These are phyloP conservation scores for Hymenoscyphus linearis DNA, from an alignment of 2,329 filamentous ascomycete genomes.

Conservation along the genomic window DNA sequence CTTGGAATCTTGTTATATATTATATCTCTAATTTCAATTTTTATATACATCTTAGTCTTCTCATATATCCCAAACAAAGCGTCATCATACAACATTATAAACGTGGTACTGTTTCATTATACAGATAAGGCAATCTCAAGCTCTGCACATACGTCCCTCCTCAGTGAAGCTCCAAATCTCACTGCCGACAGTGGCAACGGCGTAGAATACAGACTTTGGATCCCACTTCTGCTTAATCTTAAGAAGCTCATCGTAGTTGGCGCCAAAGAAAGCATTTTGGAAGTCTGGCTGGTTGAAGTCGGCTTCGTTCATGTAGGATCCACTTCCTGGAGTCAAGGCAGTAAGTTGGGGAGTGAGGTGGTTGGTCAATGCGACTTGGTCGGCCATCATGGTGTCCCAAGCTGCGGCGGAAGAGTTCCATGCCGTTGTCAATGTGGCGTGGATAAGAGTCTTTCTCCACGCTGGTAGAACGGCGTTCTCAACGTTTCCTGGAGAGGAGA, in stretches of 20 bases:
- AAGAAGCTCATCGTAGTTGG: constrained; percentile 39
- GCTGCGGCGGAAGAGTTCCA: constrained; percentile 32
- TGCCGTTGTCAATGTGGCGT: constrained; percentile 29
- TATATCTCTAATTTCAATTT: background rate
- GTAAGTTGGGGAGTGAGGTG: constrained; percentile 32
- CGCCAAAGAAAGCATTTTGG: constrained; percentile 42
- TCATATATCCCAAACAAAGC: background rate
- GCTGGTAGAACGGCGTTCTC: constrained; percentile 38
- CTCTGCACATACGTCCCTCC: constrained; percentile 39
- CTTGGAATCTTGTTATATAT: background rate
- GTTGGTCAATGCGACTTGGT: constrained; percentile 31
- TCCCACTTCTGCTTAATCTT: constrained; percentile 48
- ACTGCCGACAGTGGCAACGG: constrained; percentile 44
- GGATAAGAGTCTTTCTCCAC: constrained; percentile 36
- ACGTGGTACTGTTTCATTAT: background rate
- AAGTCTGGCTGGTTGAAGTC: constrained; percentile 41
- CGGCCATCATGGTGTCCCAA: constrained; percentile 28
- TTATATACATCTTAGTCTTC: background rate
- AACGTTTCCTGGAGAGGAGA: constrained; percentile 21
- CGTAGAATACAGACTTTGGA: constrained; percentile 41
- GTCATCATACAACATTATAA: background rate
- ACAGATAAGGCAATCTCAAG: background rate
- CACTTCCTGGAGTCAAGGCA: constrained; percentile 37
- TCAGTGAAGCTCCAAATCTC: constrained; percentile 42
- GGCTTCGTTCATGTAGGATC: constrained; percentile 48